phyloP scores from a whole-genome alignment of 345 rosid species.

The Rhodomyrtus tomentosa region DNA sequence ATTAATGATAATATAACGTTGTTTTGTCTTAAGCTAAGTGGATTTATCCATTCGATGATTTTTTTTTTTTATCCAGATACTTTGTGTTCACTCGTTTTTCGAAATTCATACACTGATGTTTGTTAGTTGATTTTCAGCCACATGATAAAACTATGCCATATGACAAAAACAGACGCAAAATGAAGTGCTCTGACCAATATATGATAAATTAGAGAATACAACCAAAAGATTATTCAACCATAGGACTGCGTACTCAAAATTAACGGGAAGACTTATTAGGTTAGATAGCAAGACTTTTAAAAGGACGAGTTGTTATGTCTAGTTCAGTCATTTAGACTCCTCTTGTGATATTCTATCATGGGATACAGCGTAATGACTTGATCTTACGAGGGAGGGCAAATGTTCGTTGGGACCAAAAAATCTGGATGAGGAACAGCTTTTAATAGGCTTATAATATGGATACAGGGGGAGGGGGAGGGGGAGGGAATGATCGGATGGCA shows the following conservation, averaged over 20 bases:
- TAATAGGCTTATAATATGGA: not conserved
- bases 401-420: rapidly evolving
- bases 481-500: not conserved
- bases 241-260: not conserved
- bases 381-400: not conserved
- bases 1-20: no score
- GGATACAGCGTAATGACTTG: not conserved
- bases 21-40: no score
- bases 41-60: no score
- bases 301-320: not conserved
- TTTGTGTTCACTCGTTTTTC: no score
- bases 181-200: not conserved
- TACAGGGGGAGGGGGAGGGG: not conserved
- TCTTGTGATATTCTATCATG: not conserved
- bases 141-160: not conserved
- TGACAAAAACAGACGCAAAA: not conserved
- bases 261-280: not conserved
- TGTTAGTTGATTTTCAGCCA: not conserved
- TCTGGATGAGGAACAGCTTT: not conserved
- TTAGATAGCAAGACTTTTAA: not conserved
- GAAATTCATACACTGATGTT: no score
- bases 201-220: not conserved
- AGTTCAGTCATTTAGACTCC: not conserved
- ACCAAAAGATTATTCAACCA: not conserved
- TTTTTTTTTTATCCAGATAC: no score